These are phyloP conservation scores for Colletotrichum tofieldiae DNA, from an alignment of 2,329 filamentous ascomycete species.

Conservation along the genomic window DNA sequence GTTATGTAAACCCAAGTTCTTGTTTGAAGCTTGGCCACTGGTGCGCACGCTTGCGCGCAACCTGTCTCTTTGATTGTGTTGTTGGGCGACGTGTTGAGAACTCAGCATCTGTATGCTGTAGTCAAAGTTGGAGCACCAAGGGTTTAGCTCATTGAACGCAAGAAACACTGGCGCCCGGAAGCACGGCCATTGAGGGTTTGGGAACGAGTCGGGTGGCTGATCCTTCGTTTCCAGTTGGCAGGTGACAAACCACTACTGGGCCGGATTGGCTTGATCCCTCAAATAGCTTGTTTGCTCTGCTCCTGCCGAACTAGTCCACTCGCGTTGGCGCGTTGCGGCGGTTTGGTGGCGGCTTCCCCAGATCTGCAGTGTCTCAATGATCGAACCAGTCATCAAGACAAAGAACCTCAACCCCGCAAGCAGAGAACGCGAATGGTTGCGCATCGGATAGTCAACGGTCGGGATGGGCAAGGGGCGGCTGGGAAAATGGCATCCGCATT, in stretches of 20 bases:
- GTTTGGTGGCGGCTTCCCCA: slow-evolving; percentile 26
- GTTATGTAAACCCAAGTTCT: not conserved
- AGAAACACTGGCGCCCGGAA: not conserved
- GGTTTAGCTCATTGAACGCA: not conserved
- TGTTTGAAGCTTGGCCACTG: not conserved
- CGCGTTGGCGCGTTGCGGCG: slow-evolving; percentile 5
- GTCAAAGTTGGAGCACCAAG: not conserved
- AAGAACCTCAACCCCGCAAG: slow-evolving; percentile 20
- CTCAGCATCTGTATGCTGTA: not conserved
- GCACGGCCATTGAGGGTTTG: slow-evolving; percentile 22
- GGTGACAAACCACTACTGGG: slow-evolving; percentile 24
- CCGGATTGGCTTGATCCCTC: slow-evolving; percentile 25
- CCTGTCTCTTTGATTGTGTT: not conserved
- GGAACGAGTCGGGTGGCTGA: slow-evolving; percentile 33
- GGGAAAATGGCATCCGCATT: not conserved
- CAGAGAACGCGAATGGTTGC: not conserved
- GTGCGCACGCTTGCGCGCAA: not conserved
- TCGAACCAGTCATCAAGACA: slow-evolving; percentile 5
- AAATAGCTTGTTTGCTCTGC: slow-evolving; percentile 11
- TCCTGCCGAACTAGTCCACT: not conserved
- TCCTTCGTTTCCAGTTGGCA: slow-evolving; percentile 30
- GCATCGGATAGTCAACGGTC: slow-evolving; percentile 2
- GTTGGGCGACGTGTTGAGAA: not conserved
- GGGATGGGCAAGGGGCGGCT: not conserved
- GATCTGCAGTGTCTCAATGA: slow-evolving; percentile 27